Percentiles rank a stretch among this genome's conserved stretches.
Evolutionary conservation across 352 stramenopile species (phyloP).

Genomic region (Pythium utonaiense): DNA sequence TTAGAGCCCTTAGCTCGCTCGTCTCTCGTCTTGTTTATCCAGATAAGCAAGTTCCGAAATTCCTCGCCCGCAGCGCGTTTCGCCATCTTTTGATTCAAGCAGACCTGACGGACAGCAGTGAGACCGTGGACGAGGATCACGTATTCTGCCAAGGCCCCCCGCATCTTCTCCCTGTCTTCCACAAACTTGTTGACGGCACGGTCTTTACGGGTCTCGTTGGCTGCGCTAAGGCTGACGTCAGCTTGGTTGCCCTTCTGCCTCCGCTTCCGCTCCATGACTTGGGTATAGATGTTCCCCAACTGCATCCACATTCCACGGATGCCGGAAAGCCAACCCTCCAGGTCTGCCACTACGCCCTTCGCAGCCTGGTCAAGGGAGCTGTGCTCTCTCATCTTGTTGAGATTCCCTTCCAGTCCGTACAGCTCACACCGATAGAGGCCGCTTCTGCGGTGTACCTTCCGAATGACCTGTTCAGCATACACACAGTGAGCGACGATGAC

Average conservation of each 20-base stretch:
- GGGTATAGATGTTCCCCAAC: constrained; percentile 44
- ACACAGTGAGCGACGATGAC: neutral
- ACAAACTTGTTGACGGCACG: constrained; percentile 31
- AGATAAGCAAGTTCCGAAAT: constrained; percentile 62
- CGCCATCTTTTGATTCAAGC: constrained; percentile 64
- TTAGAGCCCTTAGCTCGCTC: neutral
- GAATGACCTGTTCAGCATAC: constrained; percentile 2
- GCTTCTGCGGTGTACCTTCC: constrained; percentile 11
- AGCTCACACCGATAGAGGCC: constrained; percentile 31
- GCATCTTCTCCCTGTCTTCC: constrained; percentile 13
- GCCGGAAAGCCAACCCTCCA: constrained; percentile 35
- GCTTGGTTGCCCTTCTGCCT: constrained; percentile 27
- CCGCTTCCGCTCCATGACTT: constrained; percentile 19
- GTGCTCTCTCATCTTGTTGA: constrained; percentile 33
- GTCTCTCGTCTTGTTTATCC: constrained; percentile 19
- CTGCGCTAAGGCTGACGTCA: constrained; percentile 58
- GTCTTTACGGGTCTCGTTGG: constrained; percentile 52
- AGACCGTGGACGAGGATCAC: constrained; percentile 43
- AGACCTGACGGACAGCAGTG: constrained; percentile 52
- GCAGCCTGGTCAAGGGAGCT: constrained; percentile 21
- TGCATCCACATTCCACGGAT: constrained; percentile 49
- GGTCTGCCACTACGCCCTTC: constrained; percentile 1
- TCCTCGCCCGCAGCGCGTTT: constrained; percentile 70
- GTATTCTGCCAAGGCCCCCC: constrained; percentile 40
- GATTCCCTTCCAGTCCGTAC: constrained; percentile 28